Evolutionary conservation across 1,284 basidiomycete species (phyloP).

Genomic region (Trichosporon asahii): DNA sequence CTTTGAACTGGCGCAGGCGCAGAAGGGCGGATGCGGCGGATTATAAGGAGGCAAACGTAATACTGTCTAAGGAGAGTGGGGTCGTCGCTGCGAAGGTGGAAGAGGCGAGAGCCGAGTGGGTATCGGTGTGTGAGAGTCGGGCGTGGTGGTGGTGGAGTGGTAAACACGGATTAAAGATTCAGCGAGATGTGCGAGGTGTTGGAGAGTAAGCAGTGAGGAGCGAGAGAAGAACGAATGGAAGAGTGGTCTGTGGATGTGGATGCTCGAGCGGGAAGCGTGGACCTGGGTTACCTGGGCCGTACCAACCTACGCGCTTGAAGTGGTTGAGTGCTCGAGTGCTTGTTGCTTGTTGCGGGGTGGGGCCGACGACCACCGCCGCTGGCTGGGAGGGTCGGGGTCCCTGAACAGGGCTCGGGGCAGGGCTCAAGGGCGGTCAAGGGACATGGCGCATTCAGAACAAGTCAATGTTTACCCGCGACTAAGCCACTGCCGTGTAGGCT

Average conservation of each 20-base stretch:
- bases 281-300: neutral
- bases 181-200: neutral
- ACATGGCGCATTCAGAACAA: neutral
- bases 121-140: neutral
- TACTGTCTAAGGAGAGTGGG: neutral
- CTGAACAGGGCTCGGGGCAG: neutral
- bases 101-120: neutral
- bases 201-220: neutral
- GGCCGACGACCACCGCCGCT: neutral
- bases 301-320: neutral
- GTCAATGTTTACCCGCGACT: neutral
- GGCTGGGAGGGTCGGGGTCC: too few relatives aligned
- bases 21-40: neutral
- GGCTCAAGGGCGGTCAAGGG: neutral
- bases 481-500: neutral
- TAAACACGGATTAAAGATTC: neutral
- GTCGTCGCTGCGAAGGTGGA: neutral
- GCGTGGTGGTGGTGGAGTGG: neutral
- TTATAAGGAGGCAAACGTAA: neutral
- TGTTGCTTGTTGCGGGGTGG: neutral
- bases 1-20: too few relatives aligned
- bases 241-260: neutral
- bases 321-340: neutral
- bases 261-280: conserved; percentile 1
- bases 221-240: neutral